Evolutionary conservation across 2,329 filamentous ascomycete species (phyloP), one percentile per base, ranked within the genome.

Genomic region (Curvularia sp.): DNA sequence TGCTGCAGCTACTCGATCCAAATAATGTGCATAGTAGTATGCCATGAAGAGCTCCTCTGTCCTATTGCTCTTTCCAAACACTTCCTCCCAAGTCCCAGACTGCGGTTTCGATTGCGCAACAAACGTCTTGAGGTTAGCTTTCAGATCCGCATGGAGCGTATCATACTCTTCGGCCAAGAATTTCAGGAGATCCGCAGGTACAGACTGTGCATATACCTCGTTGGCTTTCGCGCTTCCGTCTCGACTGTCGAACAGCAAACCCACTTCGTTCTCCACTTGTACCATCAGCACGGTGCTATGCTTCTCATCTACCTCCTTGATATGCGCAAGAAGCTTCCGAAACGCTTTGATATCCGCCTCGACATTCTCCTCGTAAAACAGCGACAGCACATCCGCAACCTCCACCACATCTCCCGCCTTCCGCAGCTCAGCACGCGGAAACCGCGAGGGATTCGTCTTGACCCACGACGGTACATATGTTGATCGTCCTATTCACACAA

Each of bases 241-340:
- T 79, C 73, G 62, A 85, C 84, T 22, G 83, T 76, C 7, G 80
- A 84, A 62, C 0, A 85, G 72, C 0, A 85, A 58, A 0, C 84
- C 84, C 0, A 77, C 78, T 70, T 86, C 84, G 42, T 86, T 86
- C 68, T 86, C 81, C n/a, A 86, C 83, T 60, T 86, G 84, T 0
- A 85, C 78, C 84, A 85, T 85, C 2, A 86, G 61, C 0, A 86
- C 83, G 0, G 83, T 86, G 2, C 73, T 77, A 43, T 85, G 75
- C 10, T 76, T 67, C 1, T 70, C 71, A 46, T 85, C 83, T 4
- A 85, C 65, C 2, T 81, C 70, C 6, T 78, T 77, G 10, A 81
- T 47, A 50, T 81, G 79, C 5, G 61, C 58, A 72, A 81, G 72
- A 9, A 82, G 65, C 33, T 60, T 65, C 1, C 57, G 55, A 58